Conservation (phyloP, 2,329 filamentous ascomycete species). For the Aspergillus luchuensis region DNA sequence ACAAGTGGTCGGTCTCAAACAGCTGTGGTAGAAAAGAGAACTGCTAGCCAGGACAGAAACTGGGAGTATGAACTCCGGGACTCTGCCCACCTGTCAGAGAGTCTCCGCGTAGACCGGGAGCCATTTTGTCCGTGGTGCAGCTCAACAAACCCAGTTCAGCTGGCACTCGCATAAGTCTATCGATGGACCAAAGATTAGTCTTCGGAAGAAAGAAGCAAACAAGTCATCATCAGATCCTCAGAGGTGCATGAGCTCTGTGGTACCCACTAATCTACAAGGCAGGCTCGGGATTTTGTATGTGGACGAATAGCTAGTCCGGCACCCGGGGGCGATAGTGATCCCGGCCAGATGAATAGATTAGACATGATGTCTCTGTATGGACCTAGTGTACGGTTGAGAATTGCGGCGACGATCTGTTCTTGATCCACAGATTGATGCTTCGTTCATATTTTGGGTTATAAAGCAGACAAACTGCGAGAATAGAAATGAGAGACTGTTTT, state of each 20-base stretch:
- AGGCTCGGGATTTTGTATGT: not conserved
- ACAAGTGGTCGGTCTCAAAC: too few species aligned
- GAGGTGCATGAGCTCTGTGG: not conserved
- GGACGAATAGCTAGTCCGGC: not conserved
- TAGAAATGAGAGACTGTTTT: too few species aligned
- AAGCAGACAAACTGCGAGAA: too few species aligned
- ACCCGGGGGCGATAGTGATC: not conserved
- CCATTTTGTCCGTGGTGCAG: not conserved
- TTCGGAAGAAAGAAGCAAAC: not conserved
- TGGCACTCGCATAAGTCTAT: not conserved
- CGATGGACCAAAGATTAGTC: not conserved
- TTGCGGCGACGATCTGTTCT: too few species aligned
- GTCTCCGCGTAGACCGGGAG: not conserved
- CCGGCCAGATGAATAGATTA: not conserved
- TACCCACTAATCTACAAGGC: slow-evolving; percentile 3
- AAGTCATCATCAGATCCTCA: not conserved
- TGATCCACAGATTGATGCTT: too few species aligned
- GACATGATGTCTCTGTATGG: too few species aligned
- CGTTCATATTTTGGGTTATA: too few species aligned
- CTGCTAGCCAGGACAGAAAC: not conserved
- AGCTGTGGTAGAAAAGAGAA: too few species aligned
- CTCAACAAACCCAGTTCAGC: not conserved
- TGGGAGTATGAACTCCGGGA: not conserved
- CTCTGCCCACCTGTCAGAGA: not conserved
- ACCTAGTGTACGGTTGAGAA: too few species aligned